Evolutionary conservation across 2,329 filamentous ascomycete species (phyloP), one percentile per base, ranked within the genome.

Genomic region (Aspergillus neoniger): DNA sequence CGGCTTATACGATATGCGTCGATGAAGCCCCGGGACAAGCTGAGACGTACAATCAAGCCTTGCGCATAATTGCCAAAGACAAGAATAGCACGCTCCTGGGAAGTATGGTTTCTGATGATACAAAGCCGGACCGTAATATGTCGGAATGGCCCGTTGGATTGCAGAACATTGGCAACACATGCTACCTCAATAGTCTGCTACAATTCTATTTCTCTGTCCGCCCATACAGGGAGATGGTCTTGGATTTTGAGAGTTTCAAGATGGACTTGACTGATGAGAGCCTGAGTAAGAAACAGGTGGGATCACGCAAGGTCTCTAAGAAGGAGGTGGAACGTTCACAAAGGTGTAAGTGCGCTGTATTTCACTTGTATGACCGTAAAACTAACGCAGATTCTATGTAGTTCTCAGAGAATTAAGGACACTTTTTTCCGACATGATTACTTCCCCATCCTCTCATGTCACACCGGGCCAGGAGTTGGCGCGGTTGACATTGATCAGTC

Each of bases 111-210:
- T 68, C 72, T n/a, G 67, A 71, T 39, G 67, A 63, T 15, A 62
- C 62, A 3, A 71, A 74, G 41, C 62, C 72, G 19, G 70, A 72
- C 64, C 70, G 72, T 51, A 70, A 76, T 39, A 72, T 68, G 61
- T 75, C 77, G 50, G 81, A 85, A 30, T 87, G 91, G 75, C 95
- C 95, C 0, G 91, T 96, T 21, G 95, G 95, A 0, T 83, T 98
- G 5, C 85, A 88, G 64, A 99, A 98, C 68, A 96, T 98, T 59
- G 93, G 95, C 61, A 99, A 99, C 71, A 99, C 96, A 0, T 99
- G 95, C 75, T 99, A 99, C 70, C 83, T 99, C 57, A 99, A 99
- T 80, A 98, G 94, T 77, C 85, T 99, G 52, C 82, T 99, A 9
- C 95, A 99, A 58, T 98, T 96, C 72, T 90, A 97, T 66, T 97